Conservation (phyloP, 768 basidiomycete genomes). For the Suillus fuscotomentosus region DNA sequence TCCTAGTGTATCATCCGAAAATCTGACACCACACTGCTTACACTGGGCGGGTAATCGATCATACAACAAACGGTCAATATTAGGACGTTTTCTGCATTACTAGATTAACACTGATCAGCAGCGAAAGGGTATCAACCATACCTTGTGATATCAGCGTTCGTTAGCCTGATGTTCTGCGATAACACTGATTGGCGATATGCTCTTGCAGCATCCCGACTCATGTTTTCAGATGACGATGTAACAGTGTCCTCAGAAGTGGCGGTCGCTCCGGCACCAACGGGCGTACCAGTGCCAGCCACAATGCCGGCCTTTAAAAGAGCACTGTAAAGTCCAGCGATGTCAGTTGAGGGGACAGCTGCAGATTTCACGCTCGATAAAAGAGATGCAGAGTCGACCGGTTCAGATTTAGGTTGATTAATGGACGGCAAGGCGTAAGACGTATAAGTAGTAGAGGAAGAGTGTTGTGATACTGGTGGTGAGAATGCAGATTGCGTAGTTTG, state of each 20-base stretch:
- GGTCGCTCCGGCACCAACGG: constrained; percentile 46
- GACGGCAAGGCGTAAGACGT: constrained; percentile 14
- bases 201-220: constrained; percentile 44
- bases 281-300: constrained; percentile 54
- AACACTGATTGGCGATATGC: constrained; percentile 63
- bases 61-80: constrained; percentile 67
- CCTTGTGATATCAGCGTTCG: constrained; percentile 70
- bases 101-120: constrained; percentile 30
- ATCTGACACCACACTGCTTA: constrained; percentile 91
- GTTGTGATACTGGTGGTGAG: constrained; percentile 30
- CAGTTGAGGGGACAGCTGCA: constrained; percentile 25
- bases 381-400: constrained; percentile 29
- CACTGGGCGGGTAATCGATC: constrained; percentile 78
- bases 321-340: constrained; percentile 60
- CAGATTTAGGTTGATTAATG: constrained; percentile 25
- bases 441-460: constrained; percentile 32
- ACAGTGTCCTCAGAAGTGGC: constrained; percentile 28
- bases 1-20: constrained; percentile 67
- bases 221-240: constrained; percentile 33
- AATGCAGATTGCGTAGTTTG: constrained; percentile 17
- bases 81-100: constrained; percentile 46
- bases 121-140: constrained; percentile 32
- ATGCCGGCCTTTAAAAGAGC: constrained; percentile 81
- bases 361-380: constrained; percentile 27
- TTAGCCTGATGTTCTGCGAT: constrained; percentile 57